Percentiles rank a stretch among this genome's conserved stretches.
Conservation (phyloP, 2,329 filamentous ascomycete species). For the Curvularia lunata region DNA sequence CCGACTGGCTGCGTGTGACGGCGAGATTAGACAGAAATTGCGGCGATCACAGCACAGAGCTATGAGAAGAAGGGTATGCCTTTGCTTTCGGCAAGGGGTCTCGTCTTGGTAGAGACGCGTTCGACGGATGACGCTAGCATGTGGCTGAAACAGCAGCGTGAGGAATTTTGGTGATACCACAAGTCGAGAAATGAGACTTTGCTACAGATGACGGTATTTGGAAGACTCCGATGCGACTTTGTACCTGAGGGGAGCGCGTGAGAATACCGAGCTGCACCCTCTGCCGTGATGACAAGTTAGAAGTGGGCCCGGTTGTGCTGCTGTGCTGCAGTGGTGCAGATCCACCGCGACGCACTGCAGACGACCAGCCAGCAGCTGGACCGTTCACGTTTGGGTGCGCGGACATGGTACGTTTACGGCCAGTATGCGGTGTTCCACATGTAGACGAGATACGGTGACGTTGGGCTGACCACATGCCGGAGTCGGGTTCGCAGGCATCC, state of each 20-base stretch:
- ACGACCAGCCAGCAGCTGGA: not conserved
- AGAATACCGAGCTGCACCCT: not conserved
- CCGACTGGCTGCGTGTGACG: conserved; percentile 18
- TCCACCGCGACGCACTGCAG: not conserved
- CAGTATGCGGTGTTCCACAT: conserved; percentile 11
- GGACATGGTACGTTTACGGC: conserved; percentile 5
- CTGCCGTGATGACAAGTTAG: conserved; percentile 2
- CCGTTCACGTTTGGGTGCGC: conserved; percentile 6
- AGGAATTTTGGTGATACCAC: conserved; percentile 2
- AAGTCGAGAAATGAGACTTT: conserved; percentile 2
- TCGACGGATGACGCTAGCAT: conserved; percentile 11
- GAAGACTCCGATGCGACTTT: conserved; percentile 1
- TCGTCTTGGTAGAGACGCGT: conserved; percentile 15
- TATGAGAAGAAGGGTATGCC: conserved; percentile 14
- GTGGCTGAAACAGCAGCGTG: conserved; percentile 8
- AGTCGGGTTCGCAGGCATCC: conserved; percentile 19
- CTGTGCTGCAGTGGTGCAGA: conserved; percentile 1
- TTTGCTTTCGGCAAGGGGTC: conserved; percentile 20
- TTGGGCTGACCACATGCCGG: conserved; percentile 21
- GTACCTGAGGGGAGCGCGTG: conserved; percentile 11
- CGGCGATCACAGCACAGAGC: conserved; percentile 24
- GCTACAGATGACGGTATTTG: conserved; percentile 1
- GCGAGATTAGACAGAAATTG: conserved; percentile 12
- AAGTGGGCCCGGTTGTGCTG: conserved; percentile 3
- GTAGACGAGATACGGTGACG: conserved; percentile 20